Base-by-base conservation (phyloP, 2,329 filamentous ascomycete genomes). In the Ceratocystis cubensis region DNA sequence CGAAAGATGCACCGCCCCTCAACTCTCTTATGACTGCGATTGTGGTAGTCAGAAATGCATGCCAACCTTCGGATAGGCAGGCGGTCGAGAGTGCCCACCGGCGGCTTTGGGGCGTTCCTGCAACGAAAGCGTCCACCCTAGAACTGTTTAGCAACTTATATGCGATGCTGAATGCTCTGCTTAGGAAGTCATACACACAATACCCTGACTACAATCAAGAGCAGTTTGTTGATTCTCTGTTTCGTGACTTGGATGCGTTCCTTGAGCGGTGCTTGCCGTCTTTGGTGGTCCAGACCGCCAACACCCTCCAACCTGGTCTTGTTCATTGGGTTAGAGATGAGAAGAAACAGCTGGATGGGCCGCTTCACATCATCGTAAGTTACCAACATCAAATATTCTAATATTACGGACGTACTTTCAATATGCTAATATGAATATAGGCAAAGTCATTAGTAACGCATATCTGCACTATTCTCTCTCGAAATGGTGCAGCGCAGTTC, bases 71-170 rank as follows among this genome's bases (percentile, higher is more conserved):
- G 10, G 85, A 86, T 70, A 78, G 79, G 5, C 82, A 85, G 69
- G 82, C 84, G 10, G 76, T 91, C 3, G 88, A 91, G 67, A 80
- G 83, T 64, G 85, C 84, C 65, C 80, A 83, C 63, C 82, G 83
- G 63, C 80, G 80, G n/a, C 76, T 92, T 0, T 91, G 87, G 87
- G 84, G 84, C 2, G 81, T 80, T 1, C 72, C 75, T 0, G 74
- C 74, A 45, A 74, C 75, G 0, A 77, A 77, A 64, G 74, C 75
- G 0, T 69, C 76, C 48, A 77, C 76, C 4, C 81, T 78, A 68
- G 82, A 91, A 71, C 84, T 87, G 0, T 89, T 87, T 69, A 81
- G 86, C 65, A 78, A 83, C 65, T 75, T 95, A 0, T 88, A 91
- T 71, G 80, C 79, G 56, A 79, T 87, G 15, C 75, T 84, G 57